Conservation (phyloP, 768 basidiomycete genomes). For the Podaxis sp. region DNA sequence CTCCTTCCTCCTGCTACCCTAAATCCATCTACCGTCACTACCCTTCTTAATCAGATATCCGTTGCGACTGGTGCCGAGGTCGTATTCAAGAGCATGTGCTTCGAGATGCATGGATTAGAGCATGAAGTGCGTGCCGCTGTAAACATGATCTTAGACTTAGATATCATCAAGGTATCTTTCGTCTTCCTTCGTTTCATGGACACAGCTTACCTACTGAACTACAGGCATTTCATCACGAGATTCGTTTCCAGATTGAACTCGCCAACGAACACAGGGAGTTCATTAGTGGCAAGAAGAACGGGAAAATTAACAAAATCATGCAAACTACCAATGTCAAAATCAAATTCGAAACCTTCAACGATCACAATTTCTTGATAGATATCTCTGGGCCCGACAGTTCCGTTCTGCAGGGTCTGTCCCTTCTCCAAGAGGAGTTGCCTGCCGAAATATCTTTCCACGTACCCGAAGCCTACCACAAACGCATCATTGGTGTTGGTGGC, state of each 20-base stretch:
- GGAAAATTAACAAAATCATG: constrained; percentile 99
- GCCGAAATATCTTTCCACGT: constrained; percentile 99
- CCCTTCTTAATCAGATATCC: constrained; percentile 83
- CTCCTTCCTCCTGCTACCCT: constrained; percentile 78
- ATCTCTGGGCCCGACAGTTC: constrained; percentile 81
- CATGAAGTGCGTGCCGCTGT: constrained; percentile 86
- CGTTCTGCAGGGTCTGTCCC: constrained; percentile 80
- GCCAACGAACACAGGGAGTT: constrained; percentile 98
- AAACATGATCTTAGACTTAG: constrained; percentile 82
- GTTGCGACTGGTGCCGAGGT: constrained; percentile 87
- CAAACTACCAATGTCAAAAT: constrained; percentile 96
- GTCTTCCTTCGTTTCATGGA: constrained; percentile 3
- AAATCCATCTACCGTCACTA: constrained; percentile 77
- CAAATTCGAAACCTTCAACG: constrained; percentile 98
- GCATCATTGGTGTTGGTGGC: constrained; percentile 97
- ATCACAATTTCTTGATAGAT: constrained; percentile 92
- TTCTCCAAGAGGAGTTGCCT: constrained; percentile 96
- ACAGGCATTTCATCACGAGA: constrained; percentile 93
- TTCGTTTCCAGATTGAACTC: constrained; percentile 96
- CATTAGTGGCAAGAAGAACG: constrained; percentile 98
- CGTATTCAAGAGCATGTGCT: constrained; percentile 96
- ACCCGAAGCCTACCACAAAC: constrained; percentile 96
- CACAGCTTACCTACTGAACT: too few species aligned
- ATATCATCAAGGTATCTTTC: constrained; percentile 76
- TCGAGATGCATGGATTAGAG: constrained; percentile 94